These are phyloP conservation scores for Paecilomyces formosus DNA, from an alignment of 2,329 filamentous ascomycete species.

Conservation along the genomic window DNA sequence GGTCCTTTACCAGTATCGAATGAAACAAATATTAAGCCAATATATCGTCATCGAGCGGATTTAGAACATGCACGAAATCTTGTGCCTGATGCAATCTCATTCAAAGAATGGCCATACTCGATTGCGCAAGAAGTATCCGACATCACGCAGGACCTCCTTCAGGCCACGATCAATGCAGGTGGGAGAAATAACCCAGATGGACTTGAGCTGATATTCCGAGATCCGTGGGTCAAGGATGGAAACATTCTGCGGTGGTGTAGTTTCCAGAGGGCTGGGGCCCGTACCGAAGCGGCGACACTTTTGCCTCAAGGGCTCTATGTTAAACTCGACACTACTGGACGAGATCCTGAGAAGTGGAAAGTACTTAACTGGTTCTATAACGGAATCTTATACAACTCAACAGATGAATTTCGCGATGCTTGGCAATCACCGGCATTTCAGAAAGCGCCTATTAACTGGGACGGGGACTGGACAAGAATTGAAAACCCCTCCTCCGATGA, in stretches of 20 bases:
- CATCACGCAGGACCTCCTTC: too few relatives aligned
- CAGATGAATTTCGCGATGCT: constrained; percentile 41
- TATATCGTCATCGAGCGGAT: constrained; percentile 29
- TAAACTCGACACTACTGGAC: constrained; percentile 42
- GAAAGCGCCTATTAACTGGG: constrained; percentile 3
- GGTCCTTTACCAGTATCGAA: constrained; percentile 40
- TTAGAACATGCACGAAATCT: constrained; percentile 7
- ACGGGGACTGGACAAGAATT: constrained; percentile 14
- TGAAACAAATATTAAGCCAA: constrained; percentile 30
- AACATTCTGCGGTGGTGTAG: constrained; percentile 16
- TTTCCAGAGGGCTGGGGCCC: constrained; percentile 1
- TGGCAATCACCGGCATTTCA: constrained; percentile 15
- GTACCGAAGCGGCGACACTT: not conserved
- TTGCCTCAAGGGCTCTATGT: constrained; percentile 7
- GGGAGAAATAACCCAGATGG: too few relatives aligned
- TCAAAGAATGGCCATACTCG: too few relatives aligned
- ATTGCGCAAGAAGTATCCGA: too few relatives aligned
- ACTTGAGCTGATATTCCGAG: too few relatives aligned
- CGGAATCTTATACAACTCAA: constrained; percentile 45
- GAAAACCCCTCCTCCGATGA: constrained; percentile 4
- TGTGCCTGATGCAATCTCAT: not conserved
- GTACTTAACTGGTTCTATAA: constrained; percentile 50
- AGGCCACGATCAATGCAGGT: too few relatives aligned
- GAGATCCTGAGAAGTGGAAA: constrained; percentile 45
- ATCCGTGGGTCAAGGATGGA: constrained; percentile 13